phyloP scores from a whole-genome alignment of 805 yeast species.

The Ogataea degrootiae region DNA sequence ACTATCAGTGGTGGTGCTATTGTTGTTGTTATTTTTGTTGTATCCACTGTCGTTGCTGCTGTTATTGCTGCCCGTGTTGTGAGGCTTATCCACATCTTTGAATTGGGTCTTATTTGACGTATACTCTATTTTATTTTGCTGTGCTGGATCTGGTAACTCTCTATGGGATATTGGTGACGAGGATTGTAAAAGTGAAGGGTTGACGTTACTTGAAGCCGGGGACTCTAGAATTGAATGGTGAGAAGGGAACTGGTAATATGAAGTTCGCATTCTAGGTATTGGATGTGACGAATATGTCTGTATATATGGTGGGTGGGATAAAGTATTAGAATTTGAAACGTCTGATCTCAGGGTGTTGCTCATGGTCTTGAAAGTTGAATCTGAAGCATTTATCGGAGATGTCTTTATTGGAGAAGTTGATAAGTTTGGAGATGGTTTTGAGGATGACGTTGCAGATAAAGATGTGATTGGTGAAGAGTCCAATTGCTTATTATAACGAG shows the following conservation, averaged over 20 bases:
- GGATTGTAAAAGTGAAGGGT: conserved; percentile 21
- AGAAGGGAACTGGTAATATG: conserved; percentile 9
- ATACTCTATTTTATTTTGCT: too few species aligned
- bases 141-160: too few species aligned
- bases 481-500: background rate
- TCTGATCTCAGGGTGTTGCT: background rate
- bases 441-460: conserved; percentile 9
- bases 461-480: conserved; percentile 18
- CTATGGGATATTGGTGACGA: conserved; percentile 2
- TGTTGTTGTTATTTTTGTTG: background rate
- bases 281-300: background rate
- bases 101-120: background rate
- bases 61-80: background rate
- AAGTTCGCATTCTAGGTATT: background rate
- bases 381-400: conserved; percentile 21
- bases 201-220: conserved; percentile 15
- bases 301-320: background rate
- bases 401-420: conserved; percentile 26
- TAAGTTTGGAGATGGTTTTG: conserved; percentile 13
- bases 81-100: background rate
- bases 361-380: conserved; percentile 9
- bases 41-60: background rate
- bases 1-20: background rate
- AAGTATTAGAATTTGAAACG: background rate
- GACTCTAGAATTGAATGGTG: conserved; percentile 12